Evolutionary conservation across 1,139 yeast species (phyloP).

Genomic region (Tardiomyces digboiensis): DNA sequence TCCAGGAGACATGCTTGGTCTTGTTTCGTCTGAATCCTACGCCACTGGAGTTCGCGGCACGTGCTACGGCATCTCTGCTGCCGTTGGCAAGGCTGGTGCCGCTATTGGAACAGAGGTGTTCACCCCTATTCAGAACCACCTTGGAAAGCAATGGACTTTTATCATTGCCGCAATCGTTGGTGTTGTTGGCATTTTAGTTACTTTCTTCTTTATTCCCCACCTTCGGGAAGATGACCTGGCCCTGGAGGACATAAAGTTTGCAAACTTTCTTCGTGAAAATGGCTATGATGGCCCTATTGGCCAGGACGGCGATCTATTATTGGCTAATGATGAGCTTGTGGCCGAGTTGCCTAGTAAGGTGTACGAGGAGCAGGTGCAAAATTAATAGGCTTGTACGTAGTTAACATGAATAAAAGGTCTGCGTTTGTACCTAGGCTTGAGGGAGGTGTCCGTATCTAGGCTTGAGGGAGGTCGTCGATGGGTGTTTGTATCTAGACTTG

Average conservation of each 20-base stretch:
- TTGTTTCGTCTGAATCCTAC: constrained; percentile 55
- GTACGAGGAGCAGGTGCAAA: background rate
- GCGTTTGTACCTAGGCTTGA: no score
- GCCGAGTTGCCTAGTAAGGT: background rate
- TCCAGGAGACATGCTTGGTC: constrained; percentile 69
- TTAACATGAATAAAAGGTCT: no score
- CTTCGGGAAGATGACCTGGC: constrained; percentile 56
- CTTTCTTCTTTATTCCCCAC: constrained; percentile 58
- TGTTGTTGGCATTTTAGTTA: constrained; percentile 50
- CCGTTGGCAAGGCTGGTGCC: constrained; percentile 47
- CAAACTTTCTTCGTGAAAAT: constrained; percentile 47
- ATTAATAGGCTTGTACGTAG: no score
- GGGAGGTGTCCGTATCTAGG: no score
- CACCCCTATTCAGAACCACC: constrained; percentile 32
- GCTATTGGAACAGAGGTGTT: constrained; percentile 41
- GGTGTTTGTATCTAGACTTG: no score
- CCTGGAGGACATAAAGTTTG: constrained; percentile 54
- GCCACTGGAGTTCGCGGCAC: constrained; percentile 76
- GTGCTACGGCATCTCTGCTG: constrained; percentile 41
- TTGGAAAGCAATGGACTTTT: constrained; percentile 36
- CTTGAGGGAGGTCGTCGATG: no score
- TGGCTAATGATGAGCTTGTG: background rate
- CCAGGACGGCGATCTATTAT: no score
- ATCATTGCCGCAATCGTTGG: constrained; percentile 68
- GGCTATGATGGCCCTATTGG: constrained; percentile 66